These are phyloP conservation scores for Botrytis fragariae DNA, from an alignment of 2,329 filamentous ascomycete species.

Conservation along the genomic window DNA sequence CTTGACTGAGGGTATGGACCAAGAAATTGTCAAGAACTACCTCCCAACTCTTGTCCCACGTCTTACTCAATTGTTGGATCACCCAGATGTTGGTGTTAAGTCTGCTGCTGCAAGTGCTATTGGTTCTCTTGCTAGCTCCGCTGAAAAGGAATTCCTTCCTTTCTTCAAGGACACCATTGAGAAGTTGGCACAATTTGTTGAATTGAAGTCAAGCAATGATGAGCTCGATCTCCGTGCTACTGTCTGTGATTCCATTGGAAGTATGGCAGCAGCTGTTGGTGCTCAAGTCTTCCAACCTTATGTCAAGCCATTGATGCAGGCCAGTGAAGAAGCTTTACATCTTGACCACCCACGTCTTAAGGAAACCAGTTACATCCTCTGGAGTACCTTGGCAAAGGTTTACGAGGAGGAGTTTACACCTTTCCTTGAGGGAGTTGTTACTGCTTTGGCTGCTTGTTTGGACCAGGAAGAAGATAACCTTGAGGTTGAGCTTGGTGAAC, in stretches of 20 bases:
- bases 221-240: conserved; percentile 87
- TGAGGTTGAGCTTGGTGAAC: conserved; percentile 71
- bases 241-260: conserved; percentile 89
- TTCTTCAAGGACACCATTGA: conserved; percentile 91
- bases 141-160: conserved; percentile 80
- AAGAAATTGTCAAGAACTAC: conserved; percentile 77
- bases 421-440: conserved; percentile 75
- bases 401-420: conserved; percentile 81
- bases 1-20: conserved; percentile 80
- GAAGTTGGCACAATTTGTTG: conserved; percentile 78
- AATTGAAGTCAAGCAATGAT: conserved; percentile 84
- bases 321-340: conserved; percentile 85
- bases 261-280: conserved; percentile 87
- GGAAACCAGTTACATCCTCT: conserved; percentile 96
- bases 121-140: conserved; percentile 83
- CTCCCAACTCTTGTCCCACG: conserved; percentile 79
- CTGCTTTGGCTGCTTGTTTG: conserved; percentile 78
- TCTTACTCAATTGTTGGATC: conserved; percentile 77
- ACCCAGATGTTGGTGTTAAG: conserved; percentile 87
- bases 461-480: conserved; percentile 84
- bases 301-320: conserved; percentile 84
- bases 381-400: conserved; percentile 91
- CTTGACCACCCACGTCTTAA: conserved; percentile 87
- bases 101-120: conserved; percentile 84
- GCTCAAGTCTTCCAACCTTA: conserved; percentile 85